phyloP scores from a whole-genome alignment of 805 yeast genomes.

The Cyberlindnera euphorbiae region DNA sequence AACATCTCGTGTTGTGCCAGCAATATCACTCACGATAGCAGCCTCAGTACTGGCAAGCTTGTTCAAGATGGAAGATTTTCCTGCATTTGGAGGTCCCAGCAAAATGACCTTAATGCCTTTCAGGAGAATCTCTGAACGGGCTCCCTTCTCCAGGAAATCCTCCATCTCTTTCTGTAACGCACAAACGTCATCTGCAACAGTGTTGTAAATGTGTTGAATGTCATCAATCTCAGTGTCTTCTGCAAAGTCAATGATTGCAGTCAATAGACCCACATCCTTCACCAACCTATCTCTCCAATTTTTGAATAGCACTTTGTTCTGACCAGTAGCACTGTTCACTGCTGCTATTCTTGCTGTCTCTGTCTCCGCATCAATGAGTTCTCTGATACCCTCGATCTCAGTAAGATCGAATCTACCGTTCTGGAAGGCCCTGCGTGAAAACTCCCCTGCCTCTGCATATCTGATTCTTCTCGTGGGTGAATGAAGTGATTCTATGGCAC shows the following conservation, averaged over 20 bases:
- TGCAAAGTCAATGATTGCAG: constrained; percentile 92
- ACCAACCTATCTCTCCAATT: constrained; percentile 68
- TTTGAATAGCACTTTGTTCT: constrained; percentile 47
- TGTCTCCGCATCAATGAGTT: constrained; percentile 89
- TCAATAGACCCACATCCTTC: constrained; percentile 62
- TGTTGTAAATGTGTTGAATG: constrained; percentile 45
- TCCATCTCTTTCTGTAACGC: constrained; percentile 41
- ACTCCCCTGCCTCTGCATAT: constrained; percentile 92
- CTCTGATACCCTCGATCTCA: constrained; percentile 85
- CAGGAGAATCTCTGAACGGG: constrained; percentile 56
- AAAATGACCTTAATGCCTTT: constrained; percentile 71
- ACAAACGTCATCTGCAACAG: constrained; percentile 42
- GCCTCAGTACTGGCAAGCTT: constrained; percentile 71
- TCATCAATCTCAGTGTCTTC: constrained; percentile 86
- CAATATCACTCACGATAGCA: constrained; percentile 85
- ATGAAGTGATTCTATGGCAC: constrained; percentile 54
- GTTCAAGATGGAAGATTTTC: constrained; percentile 85
- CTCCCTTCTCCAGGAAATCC: constrained; percentile 38
- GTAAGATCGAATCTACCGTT: constrained; percentile 84
- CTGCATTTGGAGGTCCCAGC: constrained; percentile 94
- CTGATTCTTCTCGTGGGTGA: constrained; percentile 47
- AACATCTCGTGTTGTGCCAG: constrained; percentile 92
- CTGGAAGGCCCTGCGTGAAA: constrained; percentile 78
- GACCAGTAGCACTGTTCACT: constrained; percentile 66
- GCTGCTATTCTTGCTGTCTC: constrained; percentile 81